Conservation (phyloP, 371 early-diverging fungal species). For the Zancudomyces culisetae region DNA sequence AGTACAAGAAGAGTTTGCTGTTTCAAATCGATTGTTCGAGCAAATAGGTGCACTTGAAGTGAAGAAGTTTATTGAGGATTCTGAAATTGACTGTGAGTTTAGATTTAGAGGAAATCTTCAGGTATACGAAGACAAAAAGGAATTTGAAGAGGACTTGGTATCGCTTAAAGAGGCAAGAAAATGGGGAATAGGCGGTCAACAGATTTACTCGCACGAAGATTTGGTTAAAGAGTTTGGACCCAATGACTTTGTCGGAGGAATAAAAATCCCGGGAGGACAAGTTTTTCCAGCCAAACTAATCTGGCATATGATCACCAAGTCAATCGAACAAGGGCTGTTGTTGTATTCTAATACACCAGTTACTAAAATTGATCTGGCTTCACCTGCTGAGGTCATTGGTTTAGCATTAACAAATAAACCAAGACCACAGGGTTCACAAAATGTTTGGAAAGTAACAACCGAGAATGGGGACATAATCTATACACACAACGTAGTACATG, state of each 20-base stretch:
- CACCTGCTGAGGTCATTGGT: not conserved
- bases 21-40: slow-evolving; percentile 1
- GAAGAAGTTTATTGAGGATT: not conserved
- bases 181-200: slow-evolving; percentile 1
- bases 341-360: slow-evolving; percentile 10
- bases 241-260: slow-evolving; percentile 1
- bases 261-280: slow-evolving; percentile 6
- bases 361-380: slow-evolving; percentile 1
- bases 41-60: slow-evolving; percentile 1
- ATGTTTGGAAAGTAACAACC: slow-evolving; percentile 2
- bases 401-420: not conserved
- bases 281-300: slow-evolving; percentile 9
- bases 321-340: slow-evolving; percentile 5
- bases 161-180: slow-evolving; percentile 1
- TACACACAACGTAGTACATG: slow-evolving; percentile 6
- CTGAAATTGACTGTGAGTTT: slow-evolving; percentile 5
- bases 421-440: not conserved
- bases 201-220: not conserved
- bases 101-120: slow-evolving; percentile 4
- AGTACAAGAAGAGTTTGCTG: not conserved
- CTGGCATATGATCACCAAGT: slow-evolving; percentile 3
- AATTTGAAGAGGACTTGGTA: not conserved
- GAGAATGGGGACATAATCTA: slow-evolving; percentile 1
- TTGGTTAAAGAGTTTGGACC: slow-evolving; percentile 1
- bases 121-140: not conserved